Evolutionary conservation across 78 protist genomes (phyloP).

Genomic region (Monosiga brevicollis): DNA sequence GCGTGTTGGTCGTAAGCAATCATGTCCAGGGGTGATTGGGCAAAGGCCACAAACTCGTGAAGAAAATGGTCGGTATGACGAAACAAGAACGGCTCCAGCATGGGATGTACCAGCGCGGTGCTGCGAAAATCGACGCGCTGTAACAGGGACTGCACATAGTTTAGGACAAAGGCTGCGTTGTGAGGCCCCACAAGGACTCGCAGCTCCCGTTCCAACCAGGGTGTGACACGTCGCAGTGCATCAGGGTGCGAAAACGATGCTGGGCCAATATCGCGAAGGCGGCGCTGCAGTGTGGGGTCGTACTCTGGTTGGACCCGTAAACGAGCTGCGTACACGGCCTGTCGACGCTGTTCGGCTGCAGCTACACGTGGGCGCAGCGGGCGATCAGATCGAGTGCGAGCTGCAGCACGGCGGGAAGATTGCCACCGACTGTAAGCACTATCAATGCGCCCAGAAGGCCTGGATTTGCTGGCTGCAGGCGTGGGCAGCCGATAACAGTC

Average conservation of each 20-base stretch:
- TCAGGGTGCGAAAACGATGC: no score
- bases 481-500: not conserved
- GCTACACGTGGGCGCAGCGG: no score
- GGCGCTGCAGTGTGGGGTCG: not conserved
- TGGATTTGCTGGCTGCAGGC: not conserved
- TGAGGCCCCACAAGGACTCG: not conserved
- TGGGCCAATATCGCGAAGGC: not conserved
- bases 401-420: not conserved
- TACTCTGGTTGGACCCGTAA: not conserved
- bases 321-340: not conserved
- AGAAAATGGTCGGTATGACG: not conserved
- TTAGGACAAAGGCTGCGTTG: not conserved
- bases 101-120: not conserved
- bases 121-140: not conserved
- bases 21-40: not conserved
- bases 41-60: not conserved
- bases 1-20: not conserved
- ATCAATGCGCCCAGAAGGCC: no score
- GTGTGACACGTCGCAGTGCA: not conserved
- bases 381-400: no score
- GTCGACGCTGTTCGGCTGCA: not conserved
- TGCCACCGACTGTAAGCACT: not conserved
- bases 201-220: not conserved
- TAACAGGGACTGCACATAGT: not conserved
- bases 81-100: not conserved